These are phyloP conservation scores for Russula earlei DNA, from an alignment of 768 basidiomycete species.

Conservation along the genomic window DNA sequence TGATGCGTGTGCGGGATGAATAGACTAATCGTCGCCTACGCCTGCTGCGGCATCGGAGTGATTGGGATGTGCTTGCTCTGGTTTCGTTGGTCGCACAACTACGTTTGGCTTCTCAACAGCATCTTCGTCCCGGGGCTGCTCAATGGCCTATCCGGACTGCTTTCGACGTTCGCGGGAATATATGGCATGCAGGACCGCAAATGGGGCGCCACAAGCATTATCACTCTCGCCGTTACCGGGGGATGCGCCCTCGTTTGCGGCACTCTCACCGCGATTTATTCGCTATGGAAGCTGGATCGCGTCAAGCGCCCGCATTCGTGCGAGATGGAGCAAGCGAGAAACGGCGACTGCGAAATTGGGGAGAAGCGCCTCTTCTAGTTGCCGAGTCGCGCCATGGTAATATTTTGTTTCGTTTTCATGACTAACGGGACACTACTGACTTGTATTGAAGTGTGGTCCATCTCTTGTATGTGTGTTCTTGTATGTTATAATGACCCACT, in stretches of 20 bases:
- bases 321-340: neutral
- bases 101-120: conserved; percentile 7
- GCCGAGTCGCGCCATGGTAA: neutral
- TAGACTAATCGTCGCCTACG: conserved; percentile 6
- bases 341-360: neutral
- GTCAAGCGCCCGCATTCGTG: neutral
- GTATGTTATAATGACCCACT: too few relatives aligned
- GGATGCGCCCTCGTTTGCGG: neutral
- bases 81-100: conserved; percentile 13
- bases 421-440: neutral
- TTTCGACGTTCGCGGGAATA: conserved; percentile 7
- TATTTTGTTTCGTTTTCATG: neutral
- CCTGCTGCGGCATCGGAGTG: conserved; percentile 8
- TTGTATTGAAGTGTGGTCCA: neutral
- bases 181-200: neutral
- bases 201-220: neutral
- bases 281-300: neutral
- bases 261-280: conserved; percentile 1
- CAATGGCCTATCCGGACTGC: conserved; percentile 11
- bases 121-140: conserved; percentile 7
- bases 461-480: neutral
- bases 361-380: neutral
- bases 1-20: neutral
- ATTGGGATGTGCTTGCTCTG: conserved; percentile 12
- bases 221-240: conserved; percentile 9